Conservation (phyloP, 495 filamentous ascomycete genomes). For the Trichoderma gamsii region DNA sequence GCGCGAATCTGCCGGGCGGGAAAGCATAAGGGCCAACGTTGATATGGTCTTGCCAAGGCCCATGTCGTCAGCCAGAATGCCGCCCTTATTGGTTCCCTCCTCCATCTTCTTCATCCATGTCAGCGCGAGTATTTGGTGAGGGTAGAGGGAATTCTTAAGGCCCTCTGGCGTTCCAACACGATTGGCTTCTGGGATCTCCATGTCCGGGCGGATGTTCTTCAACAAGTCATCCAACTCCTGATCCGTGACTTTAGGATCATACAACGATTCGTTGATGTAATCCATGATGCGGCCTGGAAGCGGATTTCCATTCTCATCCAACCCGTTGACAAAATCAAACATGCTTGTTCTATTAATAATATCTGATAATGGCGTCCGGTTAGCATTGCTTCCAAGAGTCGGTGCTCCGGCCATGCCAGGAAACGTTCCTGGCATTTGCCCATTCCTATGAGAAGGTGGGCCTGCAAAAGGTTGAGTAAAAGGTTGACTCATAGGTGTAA, state of each 20-base stretch:
- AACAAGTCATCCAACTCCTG: slow-evolving; percentile 64
- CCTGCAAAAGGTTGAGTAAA: background rate
- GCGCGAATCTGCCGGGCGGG: slow-evolving; percentile 55
- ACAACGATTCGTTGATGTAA: slow-evolving; percentile 36
- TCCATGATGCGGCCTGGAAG: slow-evolving; percentile 23
- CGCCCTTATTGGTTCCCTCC: slow-evolving; percentile 68
- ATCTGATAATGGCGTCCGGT: slow-evolving; percentile 16
- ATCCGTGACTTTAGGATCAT: slow-evolving; percentile 52
- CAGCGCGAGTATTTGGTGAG: slow-evolving; percentile 79
- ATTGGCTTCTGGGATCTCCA: slow-evolving; percentile 57
- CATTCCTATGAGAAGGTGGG: background rate
- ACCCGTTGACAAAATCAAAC: slow-evolving; percentile 24
- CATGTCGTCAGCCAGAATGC: slow-evolving; percentile 90
- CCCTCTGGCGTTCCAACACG: slow-evolving; percentile 68
- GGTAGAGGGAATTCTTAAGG: slow-evolving; percentile 64
- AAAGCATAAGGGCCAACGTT: slow-evolving; percentile 74
- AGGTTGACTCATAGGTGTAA: background rate
- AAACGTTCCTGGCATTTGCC: background rate
- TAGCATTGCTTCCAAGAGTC: background rate
- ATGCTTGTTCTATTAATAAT: slow-evolving; percentile 23
- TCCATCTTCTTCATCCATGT: slow-evolving; percentile 82
- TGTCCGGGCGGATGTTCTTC: slow-evolving; percentile 68
- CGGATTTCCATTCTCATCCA: slow-evolving; percentile 25
- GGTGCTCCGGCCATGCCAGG: background rate
- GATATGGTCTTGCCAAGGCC: slow-evolving; percentile 94